Percentiles rank a stretch among this genome's conserved stretches.
Conservation (phyloP, 495 filamentous ascomycete species). For the Lophiostoma macrostomum region DNA sequence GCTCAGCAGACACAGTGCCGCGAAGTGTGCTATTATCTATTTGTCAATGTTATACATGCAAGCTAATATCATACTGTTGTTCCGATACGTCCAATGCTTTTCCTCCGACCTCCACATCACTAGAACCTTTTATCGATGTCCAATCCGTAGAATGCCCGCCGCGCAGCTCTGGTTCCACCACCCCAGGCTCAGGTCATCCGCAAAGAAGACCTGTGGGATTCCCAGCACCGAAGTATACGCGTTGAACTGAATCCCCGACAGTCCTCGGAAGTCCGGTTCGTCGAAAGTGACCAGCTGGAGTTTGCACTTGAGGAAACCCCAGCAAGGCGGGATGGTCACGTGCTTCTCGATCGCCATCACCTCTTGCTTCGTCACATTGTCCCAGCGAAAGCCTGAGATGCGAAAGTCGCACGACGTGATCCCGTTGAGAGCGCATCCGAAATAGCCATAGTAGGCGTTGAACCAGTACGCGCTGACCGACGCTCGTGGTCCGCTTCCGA, state of each 20-base stretch:
- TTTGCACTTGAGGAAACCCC: conserved; percentile 37
- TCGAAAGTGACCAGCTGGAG: conserved; percentile 40
- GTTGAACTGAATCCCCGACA: conserved; percentile 46
- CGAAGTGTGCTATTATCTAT: too few species aligned
- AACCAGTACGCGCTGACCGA: conserved; percentile 46
- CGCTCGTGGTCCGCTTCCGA: conserved; percentile 45
- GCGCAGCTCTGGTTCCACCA: conserved; percentile 49
- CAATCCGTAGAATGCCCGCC: conserved; percentile 38
- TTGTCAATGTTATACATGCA: too few species aligned
- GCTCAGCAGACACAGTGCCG: too few species aligned
- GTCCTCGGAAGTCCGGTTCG: conserved; percentile 34
- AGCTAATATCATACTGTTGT: too few species aligned
- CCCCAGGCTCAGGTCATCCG: conserved; percentile 43
- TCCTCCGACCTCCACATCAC: too few species aligned
- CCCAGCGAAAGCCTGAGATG: conserved; percentile 42
- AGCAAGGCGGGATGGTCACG: conserved; percentile 40
- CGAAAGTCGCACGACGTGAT: conserved; percentile 40
- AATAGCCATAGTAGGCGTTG: conserved; percentile 41
- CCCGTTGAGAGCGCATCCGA: conserved; percentile 46
- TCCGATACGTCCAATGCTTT: too few species aligned
- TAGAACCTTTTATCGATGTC: conserved; percentile 27
- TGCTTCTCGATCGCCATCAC: conserved; percentile 36
- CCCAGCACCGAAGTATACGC: conserved; percentile 35
- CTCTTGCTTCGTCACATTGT: conserved; percentile 24
- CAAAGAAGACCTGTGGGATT: conserved; percentile 40